Conservation (phyloP, 768 basidiomycete species). For the Gyrodon lividus region DNA sequence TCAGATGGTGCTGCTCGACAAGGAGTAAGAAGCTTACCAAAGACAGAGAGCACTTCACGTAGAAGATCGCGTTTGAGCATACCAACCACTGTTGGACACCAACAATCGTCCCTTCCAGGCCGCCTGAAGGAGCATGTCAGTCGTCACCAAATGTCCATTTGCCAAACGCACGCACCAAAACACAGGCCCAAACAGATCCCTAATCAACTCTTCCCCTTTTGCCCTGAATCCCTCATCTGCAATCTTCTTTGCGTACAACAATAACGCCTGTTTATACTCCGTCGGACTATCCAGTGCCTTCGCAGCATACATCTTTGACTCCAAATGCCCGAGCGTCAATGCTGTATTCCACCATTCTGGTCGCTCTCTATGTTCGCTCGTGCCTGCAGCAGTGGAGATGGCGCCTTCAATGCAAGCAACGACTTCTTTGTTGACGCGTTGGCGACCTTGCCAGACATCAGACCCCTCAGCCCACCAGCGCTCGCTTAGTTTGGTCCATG, state of each 20-base stretch:
- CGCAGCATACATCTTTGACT: constrained; percentile 76
- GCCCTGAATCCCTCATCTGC: constrained; percentile 86
- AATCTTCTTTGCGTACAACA: constrained; percentile 78
- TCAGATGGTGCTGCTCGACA: constrained; percentile 3
- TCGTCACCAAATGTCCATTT: background rate
- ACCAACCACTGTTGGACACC: constrained; percentile 70
- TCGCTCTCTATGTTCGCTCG: constrained; percentile 43
- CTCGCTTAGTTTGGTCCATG: constrained; percentile 78
- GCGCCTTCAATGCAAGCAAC: constrained; percentile 55
- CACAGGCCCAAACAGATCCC: constrained; percentile 86
- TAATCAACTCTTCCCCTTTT: constrained; percentile 89
- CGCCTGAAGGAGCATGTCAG: constrained; percentile 46
- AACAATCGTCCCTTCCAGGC: constrained; percentile 58
- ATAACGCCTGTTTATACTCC: constrained; percentile 79
- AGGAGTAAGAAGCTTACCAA: constrained; percentile 53
- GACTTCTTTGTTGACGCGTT: constrained; percentile 53
- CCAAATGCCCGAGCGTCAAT: constrained; percentile 84
- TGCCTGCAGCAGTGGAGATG: constrained; percentile 42
- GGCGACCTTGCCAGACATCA: constrained; percentile 77
- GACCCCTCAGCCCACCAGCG: constrained; percentile 86
- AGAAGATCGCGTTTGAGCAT: constrained; percentile 79
- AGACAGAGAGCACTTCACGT: constrained; percentile 73
- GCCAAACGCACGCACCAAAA: constrained; percentile 64
- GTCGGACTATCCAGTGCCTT: constrained; percentile 72
- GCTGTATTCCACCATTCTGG: constrained; percentile 84